phyloP scores from a whole-genome alignment of 805 yeast genomes.

The Kockiozyma suomiensis region DNA sequence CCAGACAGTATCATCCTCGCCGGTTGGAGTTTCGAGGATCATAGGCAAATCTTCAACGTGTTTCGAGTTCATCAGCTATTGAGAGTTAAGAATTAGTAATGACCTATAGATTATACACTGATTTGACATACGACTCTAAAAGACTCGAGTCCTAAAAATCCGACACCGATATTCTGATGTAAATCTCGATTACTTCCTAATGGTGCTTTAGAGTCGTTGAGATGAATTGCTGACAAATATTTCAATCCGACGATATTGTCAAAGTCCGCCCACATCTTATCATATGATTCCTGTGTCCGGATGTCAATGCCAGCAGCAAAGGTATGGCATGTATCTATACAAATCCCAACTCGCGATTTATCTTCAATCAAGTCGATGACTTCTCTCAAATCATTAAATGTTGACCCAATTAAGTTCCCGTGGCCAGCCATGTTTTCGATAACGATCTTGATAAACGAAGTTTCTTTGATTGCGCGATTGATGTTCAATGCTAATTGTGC shows the following conservation, averaged over 20 bases:
- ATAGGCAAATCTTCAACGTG: conserved; percentile 71
- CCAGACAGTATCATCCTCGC: conserved; percentile 56
- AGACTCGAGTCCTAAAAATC: conserved; percentile 84
- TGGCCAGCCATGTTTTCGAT: conserved; percentile 98
- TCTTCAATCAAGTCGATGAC: conserved; percentile 80
- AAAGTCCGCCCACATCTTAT: conserved; percentile 72
- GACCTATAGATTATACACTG: not conserved
- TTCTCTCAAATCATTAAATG: conserved; percentile 69
- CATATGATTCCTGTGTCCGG: conserved; percentile 57
- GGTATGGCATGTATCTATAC: conserved; percentile 94
- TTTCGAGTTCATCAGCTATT: conserved; percentile 62
- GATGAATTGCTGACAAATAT: conserved; percentile 77
- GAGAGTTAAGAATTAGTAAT: not conserved
- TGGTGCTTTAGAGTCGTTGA: conserved; percentile 96
- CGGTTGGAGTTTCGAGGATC: conserved; percentile 79
- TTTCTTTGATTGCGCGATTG: conserved; percentile 73
- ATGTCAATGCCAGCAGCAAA: conserved; percentile 94
- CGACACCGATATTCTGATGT: conserved; percentile 87
- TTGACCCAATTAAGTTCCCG: conserved; percentile 84
- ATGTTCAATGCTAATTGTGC: conserved; percentile 73
- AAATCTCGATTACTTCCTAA: conserved; percentile 85
- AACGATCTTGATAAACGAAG: conserved; percentile 80
- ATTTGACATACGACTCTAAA: conserved; percentile 55
- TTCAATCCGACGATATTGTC: conserved; percentile 74
- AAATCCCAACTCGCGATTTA: conserved; percentile 87